Base-by-base conservation (phyloP, 2,329 filamentous ascomycete species). In the Pseudocercospora eumusae region DNA sequence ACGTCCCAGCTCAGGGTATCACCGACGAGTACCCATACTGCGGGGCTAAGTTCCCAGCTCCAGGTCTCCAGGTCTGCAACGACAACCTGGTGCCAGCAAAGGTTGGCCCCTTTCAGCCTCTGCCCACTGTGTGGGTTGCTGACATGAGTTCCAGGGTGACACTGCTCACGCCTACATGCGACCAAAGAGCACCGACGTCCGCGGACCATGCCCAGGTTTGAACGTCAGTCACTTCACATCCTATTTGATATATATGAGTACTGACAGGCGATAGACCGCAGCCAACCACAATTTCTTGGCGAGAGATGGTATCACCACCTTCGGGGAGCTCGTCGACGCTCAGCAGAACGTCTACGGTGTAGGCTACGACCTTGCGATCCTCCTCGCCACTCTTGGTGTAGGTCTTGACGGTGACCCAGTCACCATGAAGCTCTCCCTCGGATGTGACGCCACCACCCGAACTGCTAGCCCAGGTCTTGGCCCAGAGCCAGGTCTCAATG, bases 341-440 rank as follows among this genome's bases (percentile, higher is more conserved):
- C 75, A 79, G 50, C 78, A 80, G 65, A 80, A 81, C 55, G 65
- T 80, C 27, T 81, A 79, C 70, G 79, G 80, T 49, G 74, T 80
- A n/a, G 76, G 73, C 60, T 79, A 77, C 59, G 77, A 79, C 63
- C 71, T 80, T 27, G 75, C 78, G 4, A 69, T 73, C 27, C 67
- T 78, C 15, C 73, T 80, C 9, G 77, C 78, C 8, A 70, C 74
- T 4, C 71, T 79, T 3, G 77, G 76, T 57, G 73, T 81, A 11
- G 68, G 75, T 9, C 73, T 74, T 21, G 77, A 78, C 56, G 78
- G 78, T 18, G 78, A 80, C 60, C 58, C 75, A 6, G 64, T 77
- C 42, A 80, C 78, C 18, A 67, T 71, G 45, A 79, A 79, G 69
- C 71, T 80, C 9, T 78, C 75, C 55, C 76, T 80, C 49, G 77